Percentiles rank a stretch among this genome's conserved stretches.
phyloP scores from a whole-genome alignment of 441 rosid species.

The Rhodomyrtus psidioides region DNA sequence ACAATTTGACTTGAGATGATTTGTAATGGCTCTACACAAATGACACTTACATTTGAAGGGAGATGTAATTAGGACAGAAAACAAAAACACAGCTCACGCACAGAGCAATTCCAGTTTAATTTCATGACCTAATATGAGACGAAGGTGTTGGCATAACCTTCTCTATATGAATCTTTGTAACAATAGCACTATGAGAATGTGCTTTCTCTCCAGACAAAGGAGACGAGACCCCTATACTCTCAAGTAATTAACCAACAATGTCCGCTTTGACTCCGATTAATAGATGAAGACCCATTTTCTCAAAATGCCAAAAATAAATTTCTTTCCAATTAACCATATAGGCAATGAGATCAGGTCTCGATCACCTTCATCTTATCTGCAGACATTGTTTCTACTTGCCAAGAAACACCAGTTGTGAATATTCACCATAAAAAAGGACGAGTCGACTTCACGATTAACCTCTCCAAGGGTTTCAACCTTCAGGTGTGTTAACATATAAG shows the following conservation, averaged over 20 bases:
- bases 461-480: not conserved
- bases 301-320: too few relatives aligned
- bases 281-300: too few relatives aligned
- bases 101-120: too few relatives aligned
- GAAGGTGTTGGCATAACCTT: not conserved
- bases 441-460: not conserved
- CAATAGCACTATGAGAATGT: not conserved
- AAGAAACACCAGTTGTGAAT: not conserved
- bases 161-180: not conserved
- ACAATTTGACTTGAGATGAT: too few relatives aligned
- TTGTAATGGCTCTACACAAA: not conserved
- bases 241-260: not conserved
- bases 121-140: not conserved
- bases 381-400: not conserved
- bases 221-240: not conserved
- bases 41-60: not conserved
- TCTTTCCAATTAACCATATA: too few relatives aligned
- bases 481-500: not conserved
- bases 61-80: not conserved
- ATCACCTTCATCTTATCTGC: too few relatives aligned
- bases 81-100: not conserved
- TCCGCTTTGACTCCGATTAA: too few relatives aligned
- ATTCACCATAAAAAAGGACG: not conserved
- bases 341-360: too few relatives aligned
- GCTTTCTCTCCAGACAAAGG: not conserved